Conservation (phyloP, 805 yeast genomes). For the Saccharomyces jurei region DNA sequence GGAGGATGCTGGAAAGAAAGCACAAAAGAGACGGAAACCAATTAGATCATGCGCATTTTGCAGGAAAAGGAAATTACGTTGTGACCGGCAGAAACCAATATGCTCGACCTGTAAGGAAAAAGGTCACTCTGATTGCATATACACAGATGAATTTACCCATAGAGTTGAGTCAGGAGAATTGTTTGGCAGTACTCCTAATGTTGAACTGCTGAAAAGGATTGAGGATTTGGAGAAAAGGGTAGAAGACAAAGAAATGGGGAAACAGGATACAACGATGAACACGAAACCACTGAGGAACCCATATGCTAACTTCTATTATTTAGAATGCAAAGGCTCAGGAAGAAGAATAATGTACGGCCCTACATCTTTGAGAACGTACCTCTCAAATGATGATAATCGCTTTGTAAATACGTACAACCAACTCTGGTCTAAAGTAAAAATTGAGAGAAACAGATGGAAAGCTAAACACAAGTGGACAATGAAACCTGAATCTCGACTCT, state of each 20-base stretch:
- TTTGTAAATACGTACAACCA: slow-evolving; percentile 13
- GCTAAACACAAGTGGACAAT: not conserved
- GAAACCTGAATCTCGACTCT: not conserved
- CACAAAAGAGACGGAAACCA: slow-evolving; percentile 16
- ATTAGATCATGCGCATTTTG: slow-evolving; percentile 26
- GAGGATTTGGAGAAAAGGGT: not conserved
- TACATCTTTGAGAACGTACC: slow-evolving; percentile 20
- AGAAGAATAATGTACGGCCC: slow-evolving; percentile 26
- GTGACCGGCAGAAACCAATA: slow-evolving; percentile 23
- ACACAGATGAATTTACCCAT: slow-evolving; percentile 12
- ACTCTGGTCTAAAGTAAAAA: slow-evolving; percentile 21
- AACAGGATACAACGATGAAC: not conserved
- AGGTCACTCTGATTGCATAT: slow-evolving; percentile 12
- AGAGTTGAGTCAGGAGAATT: slow-evolving; percentile 14
- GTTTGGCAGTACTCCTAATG: slow-evolving; percentile 19
- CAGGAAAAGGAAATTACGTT: slow-evolving; percentile 23
- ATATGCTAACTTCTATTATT: slow-evolving; percentile 6
- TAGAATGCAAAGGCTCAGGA: slow-evolving; percentile 17
- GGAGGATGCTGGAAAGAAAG: not conserved
- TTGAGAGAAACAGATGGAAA: slow-evolving; percentile 6
- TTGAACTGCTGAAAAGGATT: slow-evolving; percentile 16
- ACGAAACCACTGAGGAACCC: slow-evolving; percentile 4
- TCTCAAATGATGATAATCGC: slow-evolving; percentile 11
- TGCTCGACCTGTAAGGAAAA: slow-evolving; percentile 23
- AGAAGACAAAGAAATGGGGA: not conserved